Conservation (phyloP, 352 stramenopile species). For the Plasmopara halstedii region DNA sequence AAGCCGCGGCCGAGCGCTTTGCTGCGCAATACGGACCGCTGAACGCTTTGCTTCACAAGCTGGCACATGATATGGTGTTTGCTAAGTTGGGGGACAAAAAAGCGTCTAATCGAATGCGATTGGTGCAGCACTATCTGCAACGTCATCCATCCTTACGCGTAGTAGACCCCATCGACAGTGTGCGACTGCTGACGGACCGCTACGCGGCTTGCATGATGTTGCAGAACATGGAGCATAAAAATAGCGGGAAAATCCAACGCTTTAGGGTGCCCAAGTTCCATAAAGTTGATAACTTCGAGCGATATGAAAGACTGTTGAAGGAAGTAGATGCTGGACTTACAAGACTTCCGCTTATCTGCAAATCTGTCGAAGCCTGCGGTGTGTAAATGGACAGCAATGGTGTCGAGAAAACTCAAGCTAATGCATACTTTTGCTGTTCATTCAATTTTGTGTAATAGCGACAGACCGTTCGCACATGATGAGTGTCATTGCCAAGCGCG, state of each 20-base stretch:
- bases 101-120: constrained; percentile 32
- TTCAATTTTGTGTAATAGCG: constrained; percentile 21
- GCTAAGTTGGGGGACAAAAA: constrained; percentile 36
- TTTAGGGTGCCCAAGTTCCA: constrained; percentile 54
- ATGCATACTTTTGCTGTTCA: background rate
- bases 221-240: constrained; percentile 9
- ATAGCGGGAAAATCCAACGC: background rate
- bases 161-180: constrained; percentile 63
- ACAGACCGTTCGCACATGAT: constrained; percentile 80
- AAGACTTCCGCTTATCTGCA: constrained; percentile 68
- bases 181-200: constrained; percentile 64
- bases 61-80: constrained; percentile 83
- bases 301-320: constrained; percentile 31
- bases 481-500: constrained; percentile 62
- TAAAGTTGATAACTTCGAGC: constrained; percentile 27
- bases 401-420: background rate
- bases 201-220: constrained; percentile 53
- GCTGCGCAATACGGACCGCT: constrained; percentile 32
- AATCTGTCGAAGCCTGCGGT: constrained; percentile 81
- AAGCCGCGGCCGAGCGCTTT: constrained; percentile 18
- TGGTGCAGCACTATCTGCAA: constrained; percentile 43
- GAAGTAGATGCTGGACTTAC: constrained; percentile 33
- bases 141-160: constrained; percentile 41
- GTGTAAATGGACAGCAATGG: constrained; percentile 6
- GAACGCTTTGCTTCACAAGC: constrained; percentile 71